These are phyloP conservation scores for Epichloe sp. DNA, from an alignment of 2,329 filamentous ascomycete species.

Conservation along the genomic window DNA sequence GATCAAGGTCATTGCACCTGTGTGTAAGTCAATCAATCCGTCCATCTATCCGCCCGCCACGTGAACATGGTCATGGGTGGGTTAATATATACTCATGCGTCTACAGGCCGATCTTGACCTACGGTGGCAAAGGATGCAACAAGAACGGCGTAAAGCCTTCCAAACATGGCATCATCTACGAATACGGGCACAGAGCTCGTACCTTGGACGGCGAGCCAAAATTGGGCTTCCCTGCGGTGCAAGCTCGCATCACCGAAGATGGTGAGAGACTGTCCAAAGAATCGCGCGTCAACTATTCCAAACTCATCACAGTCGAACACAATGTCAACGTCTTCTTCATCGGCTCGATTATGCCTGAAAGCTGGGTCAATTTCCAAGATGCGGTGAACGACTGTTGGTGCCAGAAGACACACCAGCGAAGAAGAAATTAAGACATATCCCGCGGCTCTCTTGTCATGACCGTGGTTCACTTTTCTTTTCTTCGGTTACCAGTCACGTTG, in stretches of 20 bases:
- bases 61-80: background rate
- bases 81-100: background rate
- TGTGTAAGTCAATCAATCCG: constrained; percentile 28
- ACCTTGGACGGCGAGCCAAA: constrained; percentile 28
- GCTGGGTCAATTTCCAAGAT: constrained; percentile 28
- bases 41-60: background rate
- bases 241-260: constrained; percentile 27
- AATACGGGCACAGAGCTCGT: constrained; percentile 18
- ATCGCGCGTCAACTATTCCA: constrained; percentile 46
- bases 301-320: constrained; percentile 42
- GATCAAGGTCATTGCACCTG: constrained; percentile 40
- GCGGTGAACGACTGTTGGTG: constrained; percentile 38
- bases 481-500: background rate
- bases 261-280: constrained; percentile 33
- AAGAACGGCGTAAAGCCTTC: constrained; percentile 39
- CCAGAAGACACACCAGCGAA: constrained; percentile 27
- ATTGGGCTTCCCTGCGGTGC: constrained; percentile 35
- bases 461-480: background rate
- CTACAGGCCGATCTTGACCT: constrained; percentile 40
- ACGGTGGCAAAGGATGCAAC: constrained; percentile 36
- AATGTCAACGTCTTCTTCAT: constrained; percentile 45
- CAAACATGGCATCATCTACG: constrained; percentile 41
- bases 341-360: constrained; percentile 27
- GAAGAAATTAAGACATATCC: constrained; percentile 8
- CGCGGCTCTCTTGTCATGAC: background rate